These are phyloP conservation scores for Botryotinia globosa DNA, from an alignment of 2,329 filamentous ascomycete species.

Conservation along the genomic window DNA sequence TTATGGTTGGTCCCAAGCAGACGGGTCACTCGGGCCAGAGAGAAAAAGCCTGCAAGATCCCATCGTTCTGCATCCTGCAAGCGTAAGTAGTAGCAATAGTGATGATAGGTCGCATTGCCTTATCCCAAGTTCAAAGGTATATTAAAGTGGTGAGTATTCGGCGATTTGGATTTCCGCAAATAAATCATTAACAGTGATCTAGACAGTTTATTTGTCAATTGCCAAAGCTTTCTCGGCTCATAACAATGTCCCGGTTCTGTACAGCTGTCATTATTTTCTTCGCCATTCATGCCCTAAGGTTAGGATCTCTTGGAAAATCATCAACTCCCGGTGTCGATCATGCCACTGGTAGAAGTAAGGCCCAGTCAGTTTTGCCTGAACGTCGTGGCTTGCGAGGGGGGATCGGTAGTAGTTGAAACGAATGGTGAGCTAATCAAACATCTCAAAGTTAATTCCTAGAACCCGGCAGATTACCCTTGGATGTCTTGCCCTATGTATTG, in stretches of 20 bases:
- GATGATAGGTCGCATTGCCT: conserved; percentile 17
- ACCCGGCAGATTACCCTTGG: background rate
- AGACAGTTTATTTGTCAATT: background rate
- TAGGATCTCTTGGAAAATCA: conserved; percentile 6
- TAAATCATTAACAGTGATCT: background rate
- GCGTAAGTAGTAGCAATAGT: conserved; percentile 8
- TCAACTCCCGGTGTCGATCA: conserved; percentile 22
- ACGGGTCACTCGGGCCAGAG: conserved; percentile 17
- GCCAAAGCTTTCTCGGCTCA: conserved; percentile 6
- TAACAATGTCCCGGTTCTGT: background rate
- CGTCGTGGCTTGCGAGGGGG: conserved; percentile 15
- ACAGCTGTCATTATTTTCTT: conserved; percentile 12
- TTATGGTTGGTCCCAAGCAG: conserved; percentile 20
- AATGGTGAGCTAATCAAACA: conserved; percentile 11
- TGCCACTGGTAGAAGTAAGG: conserved; percentile 11
- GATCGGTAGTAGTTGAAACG: conserved; percentile 19
- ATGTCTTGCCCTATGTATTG: conserved; percentile 18
- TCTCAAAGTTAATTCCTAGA: background rate
- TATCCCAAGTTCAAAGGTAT: conserved; percentile 6
- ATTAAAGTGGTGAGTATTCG: conserved; percentile 15
- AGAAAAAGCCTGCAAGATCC: conserved; percentile 13
- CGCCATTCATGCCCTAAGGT: background rate
- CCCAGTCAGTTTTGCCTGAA: conserved; percentile 16
- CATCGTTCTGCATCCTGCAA: conserved; percentile 19
- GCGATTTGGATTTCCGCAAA: conserved; percentile 11